Conservation (phyloP, 176 grass and related monocot species). For the Tuctoria greenei region DNA sequence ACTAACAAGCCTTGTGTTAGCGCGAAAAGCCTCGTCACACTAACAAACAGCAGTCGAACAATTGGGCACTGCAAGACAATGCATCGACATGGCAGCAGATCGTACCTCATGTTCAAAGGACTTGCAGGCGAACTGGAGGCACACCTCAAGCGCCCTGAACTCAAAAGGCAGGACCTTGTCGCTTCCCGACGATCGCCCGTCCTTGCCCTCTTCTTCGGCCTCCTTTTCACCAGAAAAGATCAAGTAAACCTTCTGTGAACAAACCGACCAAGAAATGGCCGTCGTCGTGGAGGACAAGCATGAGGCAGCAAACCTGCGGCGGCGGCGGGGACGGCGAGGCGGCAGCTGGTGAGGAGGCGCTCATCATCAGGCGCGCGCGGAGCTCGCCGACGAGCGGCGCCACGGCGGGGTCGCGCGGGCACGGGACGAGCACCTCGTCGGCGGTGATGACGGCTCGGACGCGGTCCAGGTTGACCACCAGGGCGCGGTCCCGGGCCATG, state of each 20-base stretch:
- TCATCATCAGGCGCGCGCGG: constrained; percentile 18
- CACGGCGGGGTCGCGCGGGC: constrained; percentile 44
- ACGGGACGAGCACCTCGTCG: constrained; percentile 63
- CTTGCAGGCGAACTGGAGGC: constrained; percentile 63
- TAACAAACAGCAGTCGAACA: too few species aligned
- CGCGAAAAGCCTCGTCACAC: too few species aligned
- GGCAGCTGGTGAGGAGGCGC: not conserved
- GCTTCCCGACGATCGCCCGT: not conserved
- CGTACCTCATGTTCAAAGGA: constrained; percentile 55
- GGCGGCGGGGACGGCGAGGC: not conserved
- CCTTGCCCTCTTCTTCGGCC: not conserved
- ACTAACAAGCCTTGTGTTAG: too few species aligned
- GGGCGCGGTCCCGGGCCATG: constrained; percentile 48
- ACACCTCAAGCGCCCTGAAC: constrained; percentile 68
- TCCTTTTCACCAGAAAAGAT: not conserved
- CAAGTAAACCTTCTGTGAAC: not conserved
- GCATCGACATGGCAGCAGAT: not conserved
- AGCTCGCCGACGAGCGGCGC: constrained; percentile 52
- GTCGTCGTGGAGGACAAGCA: too few species aligned
- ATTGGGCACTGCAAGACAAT: too few species aligned
- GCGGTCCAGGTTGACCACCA: constrained; percentile 71
- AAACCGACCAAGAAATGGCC: not conserved
- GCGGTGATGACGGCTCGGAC: constrained; percentile 68
- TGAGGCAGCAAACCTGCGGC: not conserved
- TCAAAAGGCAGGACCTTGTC: constrained; percentile 62